These are phyloP conservation scores for Funneliformis mosseae DNA, from an alignment of 192 early-diverging fungal genomes.

Conservation along the genomic window DNA sequence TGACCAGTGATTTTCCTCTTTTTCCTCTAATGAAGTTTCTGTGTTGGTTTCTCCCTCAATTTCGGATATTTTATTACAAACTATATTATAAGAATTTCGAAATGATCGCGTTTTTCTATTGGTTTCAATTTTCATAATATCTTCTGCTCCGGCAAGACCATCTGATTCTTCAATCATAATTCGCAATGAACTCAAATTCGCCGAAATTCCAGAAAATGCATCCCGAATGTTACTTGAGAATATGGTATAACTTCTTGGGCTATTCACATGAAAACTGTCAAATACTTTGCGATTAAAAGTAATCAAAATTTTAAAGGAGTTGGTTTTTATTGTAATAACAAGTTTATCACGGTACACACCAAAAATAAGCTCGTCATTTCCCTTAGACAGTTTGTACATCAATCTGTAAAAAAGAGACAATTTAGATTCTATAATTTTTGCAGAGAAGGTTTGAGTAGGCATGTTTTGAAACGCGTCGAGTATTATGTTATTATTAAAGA, in stretches of 20 bases:
- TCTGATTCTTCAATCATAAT: neutral
- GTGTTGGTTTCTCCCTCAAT: neutral
- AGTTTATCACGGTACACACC: neutral
- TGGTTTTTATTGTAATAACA: neutral
- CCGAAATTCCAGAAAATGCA: neutral
- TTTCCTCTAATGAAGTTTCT: neutral
- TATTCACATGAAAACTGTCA: neutral
- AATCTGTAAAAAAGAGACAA: neutral
- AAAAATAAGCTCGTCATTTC: neutral
- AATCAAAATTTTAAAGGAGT: neutral
- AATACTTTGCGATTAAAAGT: neutral
- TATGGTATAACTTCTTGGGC: neutral
- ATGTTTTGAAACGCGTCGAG: neutral
- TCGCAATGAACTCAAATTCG: neutral
- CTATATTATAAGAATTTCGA: neutral
- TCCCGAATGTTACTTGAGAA: neutral
- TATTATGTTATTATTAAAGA: neutral
- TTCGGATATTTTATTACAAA: neutral
- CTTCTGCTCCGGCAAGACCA: neutral
- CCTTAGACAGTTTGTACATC: neutral
- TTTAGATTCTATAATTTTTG: neutral
- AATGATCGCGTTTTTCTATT: neutral
- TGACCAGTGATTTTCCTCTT: neutral
- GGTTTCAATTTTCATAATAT: neutral
- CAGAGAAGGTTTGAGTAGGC: neutral